These are phyloP conservation scores for Quillaja saponaria DNA, from an alignment of 306 rosid species.

Conservation along the genomic window DNA sequence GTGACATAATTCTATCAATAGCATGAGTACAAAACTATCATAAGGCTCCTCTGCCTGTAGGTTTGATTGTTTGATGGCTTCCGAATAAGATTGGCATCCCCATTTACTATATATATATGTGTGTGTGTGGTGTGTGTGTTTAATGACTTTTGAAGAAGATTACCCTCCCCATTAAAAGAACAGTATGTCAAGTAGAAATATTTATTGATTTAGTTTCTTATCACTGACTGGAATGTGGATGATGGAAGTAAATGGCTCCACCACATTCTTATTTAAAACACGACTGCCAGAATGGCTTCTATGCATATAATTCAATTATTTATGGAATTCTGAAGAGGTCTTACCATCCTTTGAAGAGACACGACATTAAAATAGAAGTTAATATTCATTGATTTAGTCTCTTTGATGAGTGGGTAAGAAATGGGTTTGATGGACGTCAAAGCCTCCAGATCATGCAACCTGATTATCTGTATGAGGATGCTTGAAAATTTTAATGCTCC, in stretches of 20 bases:
- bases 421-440: constrained; percentile 26
- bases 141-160: too few relatives aligned
- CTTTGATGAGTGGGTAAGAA: constrained; percentile 20
- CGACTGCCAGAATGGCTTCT: constrained; percentile 19
- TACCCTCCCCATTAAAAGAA: too few relatives aligned
- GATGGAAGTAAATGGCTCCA: too few relatives aligned
- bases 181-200: too few relatives aligned
- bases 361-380: constrained; percentile 4
- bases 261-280: too few relatives aligned
- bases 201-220: too few relatives aligned
- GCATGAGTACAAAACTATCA: background rate
- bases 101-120: too few relatives aligned
- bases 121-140: too few relatives aligned
- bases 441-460: background rate
- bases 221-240: too few relatives aligned
- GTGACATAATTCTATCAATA: constrained; percentile 14
- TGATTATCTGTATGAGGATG: background rate
- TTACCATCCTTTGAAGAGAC: constrained; percentile 12
- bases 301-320: constrained; percentile 10
- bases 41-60: too few relatives aligned
- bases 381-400: constrained; percentile 19
- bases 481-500: background rate
- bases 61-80: too few relatives aligned
- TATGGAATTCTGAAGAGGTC: constrained; percentile 2
- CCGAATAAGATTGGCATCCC: too few relatives aligned